Evolutionary conservation across 306 rosid genomes (phyloP), one percentile per base, ranked within the genome.

Genomic region (Begonia fuchsioides): DNA sequence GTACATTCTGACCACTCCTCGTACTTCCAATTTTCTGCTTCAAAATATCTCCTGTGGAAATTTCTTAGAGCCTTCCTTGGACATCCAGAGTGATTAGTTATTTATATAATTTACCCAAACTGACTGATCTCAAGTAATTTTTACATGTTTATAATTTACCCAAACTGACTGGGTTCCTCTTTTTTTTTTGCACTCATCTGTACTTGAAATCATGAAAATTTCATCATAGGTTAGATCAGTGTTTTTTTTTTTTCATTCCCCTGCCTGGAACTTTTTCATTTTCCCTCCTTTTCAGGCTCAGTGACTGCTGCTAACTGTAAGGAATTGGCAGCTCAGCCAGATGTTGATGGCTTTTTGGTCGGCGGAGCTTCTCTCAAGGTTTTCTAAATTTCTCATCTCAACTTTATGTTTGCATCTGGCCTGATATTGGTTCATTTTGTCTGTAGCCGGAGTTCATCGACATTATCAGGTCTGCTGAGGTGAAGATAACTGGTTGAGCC

Each of bases 301-400:
- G 96, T 83, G 53, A 87, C 76, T 54, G 96, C 94, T 53, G 87
- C 72, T 56, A 87, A 87, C 70, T 50, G 79, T 78, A 77, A 69
- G 49, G 96, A 87, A 56, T 54, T 87, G 77, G 94, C 94, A 41
- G 57, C 60, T 18, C 84, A 83, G 67, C 77, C 77, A 10, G 96
- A 87, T 54, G 59, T 87, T 54, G 96, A 87, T 61, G 96, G 87
- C 41, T 87, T 87, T 77, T 76, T 87, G 72, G 94, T 83, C 44
- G 96, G 96, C 2, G 94, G 94, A 70, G 94, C 94, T 77, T 87
- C 94, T 46, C 69, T 83, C 43, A 77, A 83, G 93, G 88, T 81
- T 45, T 8, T 32, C 2, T 20, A 3, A 54, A 8, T 41, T 47
- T 40, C 17, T 44, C 20, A 49, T 15, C 32, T n/a, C 14, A 43